These are phyloP conservation scores for Xylaria castorea DNA, from an alignment of 495 filamentous ascomycete genomes.

Conservation along the genomic window DNA sequence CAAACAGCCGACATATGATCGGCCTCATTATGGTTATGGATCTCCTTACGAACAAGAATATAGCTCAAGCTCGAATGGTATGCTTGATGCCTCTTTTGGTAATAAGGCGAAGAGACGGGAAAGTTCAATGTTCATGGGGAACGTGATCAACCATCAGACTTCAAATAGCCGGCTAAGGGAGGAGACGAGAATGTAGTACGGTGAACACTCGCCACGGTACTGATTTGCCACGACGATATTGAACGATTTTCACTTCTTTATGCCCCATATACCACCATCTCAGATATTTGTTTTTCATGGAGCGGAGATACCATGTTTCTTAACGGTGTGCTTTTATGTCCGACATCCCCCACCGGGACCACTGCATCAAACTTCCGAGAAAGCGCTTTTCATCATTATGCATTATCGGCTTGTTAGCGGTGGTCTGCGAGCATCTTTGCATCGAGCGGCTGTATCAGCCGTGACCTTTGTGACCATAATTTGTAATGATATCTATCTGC, in stretches of 20 bases:
- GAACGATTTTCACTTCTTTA: slow-evolving; percentile 16
- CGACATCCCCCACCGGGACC: not conserved
- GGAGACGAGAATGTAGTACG: slow-evolving; percentile 44
- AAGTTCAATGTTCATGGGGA: slow-evolving; percentile 56
- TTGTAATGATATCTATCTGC: slow-evolving; percentile 22
- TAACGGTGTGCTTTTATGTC: slow-evolving; percentile 22
- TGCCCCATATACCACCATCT: slow-evolving; percentile 24
- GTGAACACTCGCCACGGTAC: not conserved
- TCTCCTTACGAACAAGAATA: slow-evolving; percentile 40
- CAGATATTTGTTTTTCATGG: slow-evolving; percentile 24
- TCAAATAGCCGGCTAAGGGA: slow-evolving; percentile 56
- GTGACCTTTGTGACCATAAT: slow-evolving; percentile 17
- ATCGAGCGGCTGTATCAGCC: slow-evolving; percentile 4
- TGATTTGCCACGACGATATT: slow-evolving; percentile 11
- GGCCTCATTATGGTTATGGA: slow-evolving; percentile 49
- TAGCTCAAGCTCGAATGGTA: slow-evolving; percentile 43
- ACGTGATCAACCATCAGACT: slow-evolving; percentile 50
- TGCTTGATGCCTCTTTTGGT: slow-evolving; percentile 49
- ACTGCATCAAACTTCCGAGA: slow-evolving; percentile 20
- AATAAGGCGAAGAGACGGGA: slow-evolving; percentile 50
- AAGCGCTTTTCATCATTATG: slow-evolving; percentile 12
- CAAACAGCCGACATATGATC: slow-evolving; percentile 46
- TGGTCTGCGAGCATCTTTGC: slow-evolving; percentile 1
- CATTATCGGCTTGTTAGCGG: slow-evolving; percentile 9
- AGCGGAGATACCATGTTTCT: slow-evolving; percentile 28